Base-by-base conservation (phyloP, 2,329 filamentous ascomycete genomes). In the Talaromyces sp. region DNA sequence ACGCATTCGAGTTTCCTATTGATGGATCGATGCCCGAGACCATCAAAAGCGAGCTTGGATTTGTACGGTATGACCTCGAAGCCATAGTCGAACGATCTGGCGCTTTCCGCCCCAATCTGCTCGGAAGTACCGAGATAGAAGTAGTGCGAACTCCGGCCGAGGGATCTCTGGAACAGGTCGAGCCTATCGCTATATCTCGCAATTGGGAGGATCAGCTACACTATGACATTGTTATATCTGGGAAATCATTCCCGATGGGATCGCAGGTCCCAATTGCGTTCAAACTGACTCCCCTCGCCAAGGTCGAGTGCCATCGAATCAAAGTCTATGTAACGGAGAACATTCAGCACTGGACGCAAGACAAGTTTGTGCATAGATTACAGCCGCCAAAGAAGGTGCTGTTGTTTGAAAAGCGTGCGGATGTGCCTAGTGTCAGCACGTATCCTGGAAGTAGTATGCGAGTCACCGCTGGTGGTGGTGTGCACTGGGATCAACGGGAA, bases 191-290 rank as follows among this genome's bases (percentile, higher is more conserved):
- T 11, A 97, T 97, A 72, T 94, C 91, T 68, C 85, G 93, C 22
- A 93, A 92, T 67, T 97, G 93, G 93, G 93, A 97, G 75, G 93
- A 97, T 70, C 93, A 97, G 73, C 82, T 97, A 37, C 92, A 96
- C 73, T 97, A 97, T 78, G 93, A 97, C 72, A 97, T 97, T 70
- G 89, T 97, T 74, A 96, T 97, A 63, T 97, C 93, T 1, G 93
- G 93, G 63, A 97, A 97, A 82, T 96, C 93, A 0, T 97, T 97
- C 66, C 92, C 93, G 0, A 85, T 97, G 22, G 93, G 93, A 16
- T 86, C 90, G 45, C 91, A 91, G 71, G 92, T 97, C 16, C 93
- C 93, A 0, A 95, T 97, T 66, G 93, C 93, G 1, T 96, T 97
- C 82, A 97, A 96, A 77, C 83, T 97, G 69, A 97, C 93, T 0